These are phyloP conservation scores for Xylaria sp. DNA, from an alignment of 2,329 filamentous ascomycete genomes.

Conservation along the genomic window DNA sequence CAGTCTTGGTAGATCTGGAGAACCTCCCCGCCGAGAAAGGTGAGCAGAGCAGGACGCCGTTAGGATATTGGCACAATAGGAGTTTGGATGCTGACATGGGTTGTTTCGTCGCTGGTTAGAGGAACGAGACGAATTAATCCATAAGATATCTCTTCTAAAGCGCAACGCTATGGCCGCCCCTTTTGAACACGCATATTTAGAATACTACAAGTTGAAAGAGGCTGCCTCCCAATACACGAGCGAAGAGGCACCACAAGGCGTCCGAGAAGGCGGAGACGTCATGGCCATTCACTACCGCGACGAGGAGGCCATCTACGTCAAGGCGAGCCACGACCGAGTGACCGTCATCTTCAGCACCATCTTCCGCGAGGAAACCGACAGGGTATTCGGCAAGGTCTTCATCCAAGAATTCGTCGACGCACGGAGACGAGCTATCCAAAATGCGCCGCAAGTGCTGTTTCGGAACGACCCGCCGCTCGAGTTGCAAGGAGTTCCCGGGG, in stretches of 20 bases:
- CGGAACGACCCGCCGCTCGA: slow-evolving; percentile 93
- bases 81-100: slow-evolving; percentile 21
- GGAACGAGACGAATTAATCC: slow-evolving; percentile 82
- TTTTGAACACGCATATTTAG: slow-evolving; percentile 95
- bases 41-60: slow-evolving; percentile 45
- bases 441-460: slow-evolving; percentile 97
- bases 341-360: slow-evolving; percentile 99
- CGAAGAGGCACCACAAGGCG: slow-evolving; percentile 90
- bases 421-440: slow-evolving; percentile 91
- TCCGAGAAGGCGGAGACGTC: slow-evolving; percentile 86
- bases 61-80: not conserved
- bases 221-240: slow-evolving; percentile 91
- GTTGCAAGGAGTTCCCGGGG: slow-evolving; percentile 83
- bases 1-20: slow-evolving; percentile 86
- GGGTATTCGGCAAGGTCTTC: slow-evolving; percentile 97
- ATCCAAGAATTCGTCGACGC: slow-evolving; percentile 99
- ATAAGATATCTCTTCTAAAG: slow-evolving; percentile 88
- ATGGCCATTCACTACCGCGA: slow-evolving; percentile 98
- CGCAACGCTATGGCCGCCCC: slow-evolving; percentile 98
- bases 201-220: slow-evolving; percentile 84
- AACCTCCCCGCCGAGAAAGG: slow-evolving; percentile 80
- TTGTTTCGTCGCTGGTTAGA: slow-evolving; percentile 60
- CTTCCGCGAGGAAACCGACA: slow-evolving; percentile 96
- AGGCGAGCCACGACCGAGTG: slow-evolving; percentile 94
- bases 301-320: slow-evolving; percentile 98